Base-by-base conservation (phyloP, 257 asterid species). In the Penstemon newberryi region DNA sequence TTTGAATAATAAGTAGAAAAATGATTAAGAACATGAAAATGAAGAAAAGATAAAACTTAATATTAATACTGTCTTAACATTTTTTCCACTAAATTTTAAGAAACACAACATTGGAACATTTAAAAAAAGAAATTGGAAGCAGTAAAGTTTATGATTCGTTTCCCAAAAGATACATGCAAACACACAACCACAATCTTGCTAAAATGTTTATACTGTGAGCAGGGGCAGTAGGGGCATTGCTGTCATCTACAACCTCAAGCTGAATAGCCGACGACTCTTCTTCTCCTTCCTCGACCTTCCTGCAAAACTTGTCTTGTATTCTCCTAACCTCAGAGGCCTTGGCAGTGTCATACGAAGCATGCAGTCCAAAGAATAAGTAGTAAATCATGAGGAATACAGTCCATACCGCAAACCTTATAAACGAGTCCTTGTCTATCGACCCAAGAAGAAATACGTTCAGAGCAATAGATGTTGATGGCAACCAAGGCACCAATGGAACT, bases 401-500 rank as follows among this genome's bases (percentile, higher is more conserved):
- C 90, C 90, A 87, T 11, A 75, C 4, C 0, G 56, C 82, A 56
- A 87, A 87, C 78, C 95, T 77, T 1, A 68, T 8, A 57, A 79
- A 85, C 2, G 95, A 85, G 3, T 56, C 67, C 53, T 61, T 73
- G 46, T 87, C 85, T 6, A 87, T 77, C 0, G 91, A 85, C 4
- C 89, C 94, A 4, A 87, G 84, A 4, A 87, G 87, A 70, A 85
- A 87, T 1, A 85, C 73, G 77, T 85, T 87, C 12, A 83, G 75
- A 51, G 80, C 83, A 8, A 87, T 81, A 2, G 95, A 87, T 2
- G 72, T 69, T 5, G 91, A 84, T 39, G 95, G 95, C 67, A 85
- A 51, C 91, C 91, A 85, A 0, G 95, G 95, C 66, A 87, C 91
- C 61, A 81, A 65, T 4, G 95, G 95, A 37, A 83, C 86, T 3